Evolutionary conservation across 352 stramenopile genomes (phyloP).

Genomic region (Phytophthora rubi): DNA sequence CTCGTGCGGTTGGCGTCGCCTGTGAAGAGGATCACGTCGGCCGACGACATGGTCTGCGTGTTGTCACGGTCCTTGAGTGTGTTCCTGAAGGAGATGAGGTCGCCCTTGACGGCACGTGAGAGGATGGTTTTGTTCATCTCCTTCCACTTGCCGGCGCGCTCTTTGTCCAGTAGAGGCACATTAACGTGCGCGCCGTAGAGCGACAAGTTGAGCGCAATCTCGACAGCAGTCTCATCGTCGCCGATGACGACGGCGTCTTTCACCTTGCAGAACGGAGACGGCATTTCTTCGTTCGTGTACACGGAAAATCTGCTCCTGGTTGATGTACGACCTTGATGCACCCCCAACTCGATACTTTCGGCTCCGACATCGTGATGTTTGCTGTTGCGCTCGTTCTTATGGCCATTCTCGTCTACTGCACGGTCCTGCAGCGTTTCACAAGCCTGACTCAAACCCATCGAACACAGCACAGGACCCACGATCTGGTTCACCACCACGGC

Average conservation of each 20-base stretch:
- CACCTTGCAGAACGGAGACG: constrained; percentile 55
- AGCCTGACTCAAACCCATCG: constrained; percentile 55
- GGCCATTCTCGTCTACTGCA: not conserved
- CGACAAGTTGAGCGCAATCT: constrained; percentile 64
- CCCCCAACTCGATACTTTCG: not conserved
- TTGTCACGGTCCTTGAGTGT: constrained; percentile 54
- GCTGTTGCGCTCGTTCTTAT: not conserved
- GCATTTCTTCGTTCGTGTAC: constrained; percentile 14
- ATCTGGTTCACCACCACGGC: constrained; percentile 78
- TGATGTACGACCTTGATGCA: not conserved
- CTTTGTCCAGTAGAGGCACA: constrained; percentile 62
- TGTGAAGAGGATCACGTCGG: constrained; percentile 69
- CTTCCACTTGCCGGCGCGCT: constrained; percentile 60
- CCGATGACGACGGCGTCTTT: constrained; percentile 65
- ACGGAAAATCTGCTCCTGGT: constrained; percentile 2
- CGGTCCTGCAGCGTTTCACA: constrained; percentile 44
- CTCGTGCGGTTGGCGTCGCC: constrained; percentile 51
- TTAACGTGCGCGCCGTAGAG: constrained; percentile 68
- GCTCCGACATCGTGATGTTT: not conserved
- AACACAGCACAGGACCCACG: constrained; percentile 63
- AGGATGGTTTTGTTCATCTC: constrained; percentile 70
- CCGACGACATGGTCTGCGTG: constrained; percentile 41
- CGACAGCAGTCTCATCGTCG: constrained; percentile 68
- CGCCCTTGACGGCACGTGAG: constrained; percentile 50
- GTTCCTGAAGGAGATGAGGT: constrained; percentile 74